Conservation (phyloP, 1,139 yeast genomes). For the Candida tetrigidarum region DNA sequence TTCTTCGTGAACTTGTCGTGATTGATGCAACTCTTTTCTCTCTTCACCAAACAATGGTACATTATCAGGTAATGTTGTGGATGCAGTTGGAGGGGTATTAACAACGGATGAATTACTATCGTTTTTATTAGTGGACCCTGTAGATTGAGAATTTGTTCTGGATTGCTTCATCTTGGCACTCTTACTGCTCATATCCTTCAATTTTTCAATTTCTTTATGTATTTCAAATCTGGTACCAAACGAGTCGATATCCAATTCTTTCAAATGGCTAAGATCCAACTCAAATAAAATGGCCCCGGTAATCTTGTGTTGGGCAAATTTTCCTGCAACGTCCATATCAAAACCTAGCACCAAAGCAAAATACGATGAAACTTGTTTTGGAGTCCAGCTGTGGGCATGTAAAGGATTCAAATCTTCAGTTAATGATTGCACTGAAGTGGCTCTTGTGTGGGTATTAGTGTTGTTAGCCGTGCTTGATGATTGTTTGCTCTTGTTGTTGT, state of each 20-base stretch:
- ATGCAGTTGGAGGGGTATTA: constrained; percentile 17
- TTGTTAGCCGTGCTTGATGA: constrained; percentile 2
- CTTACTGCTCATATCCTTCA: constrained; percentile 38
- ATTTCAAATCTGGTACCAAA: constrained; percentile 96
- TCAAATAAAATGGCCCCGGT: constrained; percentile 86
- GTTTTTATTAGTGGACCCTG: constrained; percentile 14
- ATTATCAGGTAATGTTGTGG: constrained; percentile 14
- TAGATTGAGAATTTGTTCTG: constrained; percentile 13
- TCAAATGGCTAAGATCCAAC: constrained; percentile 81
- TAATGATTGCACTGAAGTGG: constrained; percentile 14
- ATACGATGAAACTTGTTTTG: constrained; percentile 81
- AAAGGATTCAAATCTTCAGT: constrained; percentile 51
- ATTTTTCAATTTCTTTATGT: constrained; percentile 82
- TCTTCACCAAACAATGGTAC: constrained; percentile 12
- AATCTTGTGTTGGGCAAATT: constrained; percentile 86
- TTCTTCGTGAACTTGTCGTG: too few relatives aligned
- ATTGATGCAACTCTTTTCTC: constrained; percentile 1
- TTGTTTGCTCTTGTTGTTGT: constrained; percentile 4
- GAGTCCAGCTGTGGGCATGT: constrained; percentile 73
- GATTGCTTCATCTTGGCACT: constrained; percentile 16
- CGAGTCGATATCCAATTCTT: constrained; percentile 88
- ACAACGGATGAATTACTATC: constrained; percentile 12
- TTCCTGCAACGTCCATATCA: constrained; percentile 70
- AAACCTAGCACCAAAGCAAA: constrained; percentile 71
- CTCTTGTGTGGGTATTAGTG: constrained; percentile 10